Evolutionary conservation across 345 rosid species (phyloP).

Genomic region (Euphorbia pulcherrima): DNA sequence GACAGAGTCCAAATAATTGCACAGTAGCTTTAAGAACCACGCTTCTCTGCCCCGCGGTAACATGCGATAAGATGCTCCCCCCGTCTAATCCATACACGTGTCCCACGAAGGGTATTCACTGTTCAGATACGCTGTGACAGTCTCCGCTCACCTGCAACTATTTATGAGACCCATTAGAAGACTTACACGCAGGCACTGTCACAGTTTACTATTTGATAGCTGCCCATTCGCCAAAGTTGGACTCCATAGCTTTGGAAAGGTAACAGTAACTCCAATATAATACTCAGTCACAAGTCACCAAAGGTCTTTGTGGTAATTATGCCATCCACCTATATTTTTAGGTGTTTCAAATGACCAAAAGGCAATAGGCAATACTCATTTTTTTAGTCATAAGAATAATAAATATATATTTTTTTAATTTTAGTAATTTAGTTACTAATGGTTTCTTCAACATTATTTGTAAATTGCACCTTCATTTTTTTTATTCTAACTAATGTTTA

Average conservation of each 20-base stretch:
- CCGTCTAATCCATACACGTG: slow-evolving; percentile 29
- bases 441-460: too few species aligned
- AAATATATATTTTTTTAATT: too few species aligned
- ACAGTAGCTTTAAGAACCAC: slow-evolving; percentile 23
- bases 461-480: too few species aligned
- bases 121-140: slow-evolving; percentile 20
- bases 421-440: too few species aligned
- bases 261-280: background rate
- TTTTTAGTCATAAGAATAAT: too few species aligned
- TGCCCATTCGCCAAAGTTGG: background rate
- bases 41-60: slow-evolving; percentile 11
- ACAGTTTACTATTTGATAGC: background rate
- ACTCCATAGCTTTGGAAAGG: slow-evolving; percentile 8
- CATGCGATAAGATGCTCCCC: slow-evolving; percentile 9
- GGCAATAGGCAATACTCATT: too few species aligned
- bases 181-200: background rate
- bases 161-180: background rate
- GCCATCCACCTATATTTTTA: background rate
- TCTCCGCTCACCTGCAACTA: slow-evolving; percentile 18
- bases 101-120: background rate
- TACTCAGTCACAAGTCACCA: too few species aligned
- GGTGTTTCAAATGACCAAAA: background rate
- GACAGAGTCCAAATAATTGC: slow-evolving; percentile 3
- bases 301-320: background rate
- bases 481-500: too few species aligned